These are phyloP conservation scores for Dichotomocladium elegans DNA, from an alignment of 371 early-diverging fungal species.

Conservation along the genomic window DNA sequence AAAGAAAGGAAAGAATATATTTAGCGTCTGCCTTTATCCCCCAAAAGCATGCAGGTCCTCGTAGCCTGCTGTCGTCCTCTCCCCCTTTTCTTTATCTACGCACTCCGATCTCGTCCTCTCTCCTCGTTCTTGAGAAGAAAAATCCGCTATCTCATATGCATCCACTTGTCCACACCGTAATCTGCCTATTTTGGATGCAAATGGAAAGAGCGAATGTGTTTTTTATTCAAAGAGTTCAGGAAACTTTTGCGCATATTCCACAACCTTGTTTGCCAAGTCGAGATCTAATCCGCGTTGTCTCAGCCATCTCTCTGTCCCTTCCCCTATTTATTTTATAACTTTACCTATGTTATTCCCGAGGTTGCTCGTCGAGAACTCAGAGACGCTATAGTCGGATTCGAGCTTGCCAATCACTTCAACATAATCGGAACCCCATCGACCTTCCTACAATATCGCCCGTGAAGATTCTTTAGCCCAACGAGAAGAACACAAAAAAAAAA, in stretches of 20 bases:
- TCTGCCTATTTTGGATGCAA: neutral
- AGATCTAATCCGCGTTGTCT: conserved; percentile 21
- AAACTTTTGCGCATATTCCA: conserved; percentile 34
- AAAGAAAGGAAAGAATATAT: neutral
- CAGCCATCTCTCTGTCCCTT: neutral
- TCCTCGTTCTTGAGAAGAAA: too few species aligned
- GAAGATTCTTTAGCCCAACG: neutral
- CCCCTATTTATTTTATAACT: neutral
- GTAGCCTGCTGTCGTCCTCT: neutral
- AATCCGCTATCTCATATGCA: too few species aligned
- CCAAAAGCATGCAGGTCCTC: neutral
- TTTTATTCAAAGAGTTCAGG: conserved; percentile 40
- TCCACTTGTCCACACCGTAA: neutral
- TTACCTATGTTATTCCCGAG: conserved; percentile 38
- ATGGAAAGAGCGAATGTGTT: neutral
- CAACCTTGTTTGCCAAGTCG: conserved; percentile 39
- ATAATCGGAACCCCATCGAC: conserved; percentile 36
- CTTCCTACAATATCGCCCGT: conserved; percentile 20
- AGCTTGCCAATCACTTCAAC: conserved; percentile 47
- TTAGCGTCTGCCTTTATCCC: neutral
- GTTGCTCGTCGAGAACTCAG: conserved; percentile 37
- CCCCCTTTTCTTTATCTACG: neutral
- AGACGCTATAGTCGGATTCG: conserved; percentile 29
- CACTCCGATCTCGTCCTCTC: neutral
- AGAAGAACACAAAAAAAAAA: too few species aligned